Evolutionary conservation across 192 early-diverging fungal species (phyloP).

Genomic region (Backusella parvicylindrica): DNA sequence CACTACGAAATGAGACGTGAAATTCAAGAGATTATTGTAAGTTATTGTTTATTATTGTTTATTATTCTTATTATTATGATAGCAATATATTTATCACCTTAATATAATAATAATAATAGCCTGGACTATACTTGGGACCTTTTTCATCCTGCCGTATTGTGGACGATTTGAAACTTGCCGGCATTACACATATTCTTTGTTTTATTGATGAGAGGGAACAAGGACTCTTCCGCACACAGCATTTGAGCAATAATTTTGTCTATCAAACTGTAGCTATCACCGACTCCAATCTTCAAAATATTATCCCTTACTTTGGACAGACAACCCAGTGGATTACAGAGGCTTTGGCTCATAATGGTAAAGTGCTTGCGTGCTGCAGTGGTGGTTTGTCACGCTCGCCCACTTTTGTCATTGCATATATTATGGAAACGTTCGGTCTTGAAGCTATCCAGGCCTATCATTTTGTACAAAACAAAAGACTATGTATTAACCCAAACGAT

Average conservation of each 20-base stretch:
- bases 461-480: constrained; percentile 81
- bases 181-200: constrained; percentile 77
- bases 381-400: constrained; percentile 84
- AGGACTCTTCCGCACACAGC: constrained; percentile 14
- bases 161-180: constrained; percentile 45
- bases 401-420: constrained; percentile 84
- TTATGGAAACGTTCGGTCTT: constrained; percentile 74
- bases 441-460: constrained; percentile 69
- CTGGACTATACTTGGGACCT: constrained; percentile 76
- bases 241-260: constrained; percentile 42
- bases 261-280: constrained; percentile 73
- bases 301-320: constrained; percentile 75
- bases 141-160: constrained; percentile 64
- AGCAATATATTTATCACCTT: not conserved
- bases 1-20: constrained; percentile 78
- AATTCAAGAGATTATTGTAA: constrained; percentile 71
- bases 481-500: constrained; percentile 85
- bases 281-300: constrained; percentile 76
- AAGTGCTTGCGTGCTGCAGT: constrained; percentile 67
- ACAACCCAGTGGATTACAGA: constrained; percentile 57
- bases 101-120: constrained; percentile 14
- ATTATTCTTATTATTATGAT: too few species aligned
- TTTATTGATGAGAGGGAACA: constrained; percentile 57
- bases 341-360: constrained; percentile 38
- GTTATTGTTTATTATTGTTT: not conserved